Conservation (phyloP, 2,329 filamentous ascomycete genomes). For the Colletotrichum tropicale region DNA sequence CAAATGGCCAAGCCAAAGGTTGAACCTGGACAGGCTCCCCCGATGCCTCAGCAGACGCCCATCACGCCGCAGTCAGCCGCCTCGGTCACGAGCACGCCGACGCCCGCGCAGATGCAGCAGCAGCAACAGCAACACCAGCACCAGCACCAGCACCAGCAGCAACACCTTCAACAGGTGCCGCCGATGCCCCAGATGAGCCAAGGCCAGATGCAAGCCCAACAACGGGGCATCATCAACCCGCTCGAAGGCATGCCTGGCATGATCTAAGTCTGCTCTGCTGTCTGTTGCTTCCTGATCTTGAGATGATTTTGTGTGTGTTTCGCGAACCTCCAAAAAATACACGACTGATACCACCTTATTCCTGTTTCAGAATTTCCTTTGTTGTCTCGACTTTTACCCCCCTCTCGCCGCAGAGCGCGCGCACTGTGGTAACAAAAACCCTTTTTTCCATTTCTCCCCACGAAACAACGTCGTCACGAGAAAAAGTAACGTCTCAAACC, state of each 20-base stretch:
- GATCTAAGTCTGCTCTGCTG: background rate
- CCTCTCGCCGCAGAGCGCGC: slow-evolving; percentile 13
- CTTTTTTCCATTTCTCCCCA: background rate
- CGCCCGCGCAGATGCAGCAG: slow-evolving; percentile 32
- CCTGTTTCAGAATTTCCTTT: slow-evolving; percentile 9
- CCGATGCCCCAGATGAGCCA: slow-evolving; percentile 24
- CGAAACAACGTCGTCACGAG: slow-evolving; percentile 14
- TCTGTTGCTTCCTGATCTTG: background rate
- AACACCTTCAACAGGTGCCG: slow-evolving; percentile 25
- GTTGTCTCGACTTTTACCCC: background rate
- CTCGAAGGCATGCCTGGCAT: slow-evolving; percentile 21
- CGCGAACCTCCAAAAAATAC: background rate
- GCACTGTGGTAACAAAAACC: background rate
- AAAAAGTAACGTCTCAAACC: background rate
- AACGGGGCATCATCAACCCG: slow-evolving; percentile 9
- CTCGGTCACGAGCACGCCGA: slow-evolving; percentile 43
- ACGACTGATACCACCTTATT: slow-evolving; percentile 17
- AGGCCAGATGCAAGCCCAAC: slow-evolving; percentile 2
- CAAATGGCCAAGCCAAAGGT: slow-evolving; percentile 52
- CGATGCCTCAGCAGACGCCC: slow-evolving; percentile 23
- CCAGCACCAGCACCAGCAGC: slow-evolving; percentile 26
- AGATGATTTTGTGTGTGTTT: background rate
- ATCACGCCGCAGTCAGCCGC: slow-evolving; percentile 47
- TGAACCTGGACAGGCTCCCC: slow-evolving; percentile 41
- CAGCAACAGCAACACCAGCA: slow-evolving; percentile 26